Conservation (phyloP, 129 eudicot genomes). For the Chrysanthemum makinoi region DNA sequence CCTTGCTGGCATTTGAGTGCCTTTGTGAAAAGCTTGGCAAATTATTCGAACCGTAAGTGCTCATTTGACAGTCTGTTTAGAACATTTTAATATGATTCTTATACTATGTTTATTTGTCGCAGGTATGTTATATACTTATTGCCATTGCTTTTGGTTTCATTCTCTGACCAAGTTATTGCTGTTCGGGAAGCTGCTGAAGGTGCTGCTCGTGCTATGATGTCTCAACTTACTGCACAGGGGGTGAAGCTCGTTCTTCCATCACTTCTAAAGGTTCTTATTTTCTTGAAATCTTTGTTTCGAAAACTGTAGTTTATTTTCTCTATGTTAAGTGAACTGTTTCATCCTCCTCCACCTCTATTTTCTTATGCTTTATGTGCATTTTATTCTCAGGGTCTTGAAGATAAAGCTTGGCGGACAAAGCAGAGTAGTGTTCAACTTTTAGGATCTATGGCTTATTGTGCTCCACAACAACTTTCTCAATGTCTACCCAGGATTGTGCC, state of each 20-base stretch:
- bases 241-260: slow-evolving; percentile 97
- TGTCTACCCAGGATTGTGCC: slow-evolving; percentile 98
- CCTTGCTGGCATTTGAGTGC: slow-evolving; percentile 93
- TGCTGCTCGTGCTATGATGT: slow-evolving; percentile 99
- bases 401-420: slow-evolving; percentile 99
- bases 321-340: neutral
- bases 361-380: slow-evolving; percentile 7
- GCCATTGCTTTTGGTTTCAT: slow-evolving; percentile 81
- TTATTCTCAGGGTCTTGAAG: slow-evolving; percentile 87
- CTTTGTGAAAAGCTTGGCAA: slow-evolving; percentile 97
- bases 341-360: neutral
- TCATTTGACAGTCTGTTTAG: slow-evolving; percentile 1
- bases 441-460: slow-evolving; percentile 99
- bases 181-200: slow-evolving; percentile 99
- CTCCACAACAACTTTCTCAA: slow-evolving; percentile 97
- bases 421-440: slow-evolving; percentile 98
- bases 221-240: slow-evolving; percentile 94
- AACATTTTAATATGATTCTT: neutral
- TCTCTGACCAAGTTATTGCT: slow-evolving; percentile 98
- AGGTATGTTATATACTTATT: slow-evolving; percentile 94
- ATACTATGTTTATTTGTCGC: slow-evolving; percentile 8
- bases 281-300: no score
- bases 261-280: slow-evolving; percentile 66
- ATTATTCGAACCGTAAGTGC: slow-evolving; percentile 94
- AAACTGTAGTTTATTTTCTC: neutral